Conservation (phyloP, 2,329 filamentous ascomycete genomes). For the Simplicillium aogashimaense region DNA sequence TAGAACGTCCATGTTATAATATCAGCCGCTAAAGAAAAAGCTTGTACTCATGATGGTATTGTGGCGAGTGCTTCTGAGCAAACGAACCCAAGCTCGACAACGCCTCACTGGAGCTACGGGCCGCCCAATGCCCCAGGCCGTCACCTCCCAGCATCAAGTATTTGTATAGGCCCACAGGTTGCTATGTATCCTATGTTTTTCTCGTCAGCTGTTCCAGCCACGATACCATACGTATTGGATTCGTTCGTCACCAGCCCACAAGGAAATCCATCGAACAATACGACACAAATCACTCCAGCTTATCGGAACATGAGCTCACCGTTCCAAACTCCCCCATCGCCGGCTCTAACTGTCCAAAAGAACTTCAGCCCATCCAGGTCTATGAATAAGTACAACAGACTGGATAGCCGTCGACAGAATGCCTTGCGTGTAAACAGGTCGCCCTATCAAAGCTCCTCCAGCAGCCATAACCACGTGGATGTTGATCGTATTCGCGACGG, state of each 20-base stretch:
- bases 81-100: not conserved
- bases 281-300: slow-evolving; percentile 18
- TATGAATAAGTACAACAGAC: slow-evolving; percentile 20
- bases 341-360: slow-evolving; percentile 21
- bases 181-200: slow-evolving; percentile 23
- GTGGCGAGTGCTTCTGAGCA: not conserved
- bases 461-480: slow-evolving; percentile 54
- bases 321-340: slow-evolving; percentile 22
- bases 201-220: slow-evolving; percentile 16
- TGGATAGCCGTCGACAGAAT: slow-evolving; percentile 37
- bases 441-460: slow-evolving; percentile 34
- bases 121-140: slow-evolving; percentile 3
- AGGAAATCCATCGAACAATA: slow-evolving; percentile 11
- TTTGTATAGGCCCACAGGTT: slow-evolving; percentile 14
- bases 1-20: no score
- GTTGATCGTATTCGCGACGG: slow-evolving; percentile 51
- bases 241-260: slow-evolving; percentile 10
- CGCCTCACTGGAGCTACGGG: slow-evolving; percentile 1
- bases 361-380: slow-evolving; percentile 30
- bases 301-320: slow-evolving; percentile 19
- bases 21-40: no score
- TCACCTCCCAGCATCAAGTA: slow-evolving; percentile 5
- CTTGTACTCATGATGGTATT: not conserved
- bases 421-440: slow-evolving; percentile 34
- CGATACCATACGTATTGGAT: slow-evolving; percentile 19